Evolutionary conservation across 805 yeast genomes (phyloP).

Genomic region (Candida sakaeoensis): DNA sequence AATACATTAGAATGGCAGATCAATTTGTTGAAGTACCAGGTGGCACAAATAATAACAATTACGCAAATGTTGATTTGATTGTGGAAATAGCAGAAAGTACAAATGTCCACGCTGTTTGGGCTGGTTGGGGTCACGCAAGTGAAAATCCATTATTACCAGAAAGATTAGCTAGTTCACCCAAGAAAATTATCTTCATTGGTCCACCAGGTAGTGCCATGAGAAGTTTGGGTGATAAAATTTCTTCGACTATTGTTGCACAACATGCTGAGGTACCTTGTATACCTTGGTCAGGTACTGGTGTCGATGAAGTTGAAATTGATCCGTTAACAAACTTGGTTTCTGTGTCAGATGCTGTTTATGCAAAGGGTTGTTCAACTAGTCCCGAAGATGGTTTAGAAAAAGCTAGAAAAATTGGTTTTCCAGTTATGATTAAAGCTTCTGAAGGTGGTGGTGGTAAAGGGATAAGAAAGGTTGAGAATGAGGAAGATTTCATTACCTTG

Average conservation of each 20-base stretch:
- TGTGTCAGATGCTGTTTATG: slow-evolving; percentile 78
- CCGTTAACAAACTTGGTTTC: slow-evolving; percentile 73
- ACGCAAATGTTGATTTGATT: slow-evolving; percentile 95
- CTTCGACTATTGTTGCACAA: slow-evolving; percentile 98
- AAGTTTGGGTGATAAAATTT: slow-evolving; percentile 97
- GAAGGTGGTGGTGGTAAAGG: slow-evolving; percentile 99
- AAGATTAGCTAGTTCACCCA: slow-evolving; percentile 86
- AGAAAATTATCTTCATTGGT: slow-evolving; percentile 89
- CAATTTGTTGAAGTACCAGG: slow-evolving; percentile 98
- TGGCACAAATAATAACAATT: slow-evolving; percentile 97
- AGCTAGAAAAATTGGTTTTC: slow-evolving; percentile 90
- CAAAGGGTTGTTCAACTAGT: slow-evolving; percentile 79
- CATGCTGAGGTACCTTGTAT: slow-evolving; percentile 98
- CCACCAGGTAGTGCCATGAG: slow-evolving; percentile 99
- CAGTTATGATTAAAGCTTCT: slow-evolving; percentile 98
- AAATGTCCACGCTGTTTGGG: slow-evolving; percentile 98
- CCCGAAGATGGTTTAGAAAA: slow-evolving; percentile 87
- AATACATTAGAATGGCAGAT: slow-evolving; percentile 98
- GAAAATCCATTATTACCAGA: slow-evolving; percentile 96
- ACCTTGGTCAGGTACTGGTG: slow-evolving; percentile 99
- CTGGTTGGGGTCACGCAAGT: slow-evolving; percentile 99
- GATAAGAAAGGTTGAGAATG: slow-evolving; percentile 90
- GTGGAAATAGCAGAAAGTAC: slow-evolving; percentile 97
- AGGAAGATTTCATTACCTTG: slow-evolving; percentile 67
- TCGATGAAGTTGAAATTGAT: slow-evolving; percentile 74